Evolutionary conservation across 768 basidiomycete genomes (phyloP).

Genomic region (Pisolithus orientalis): DNA sequence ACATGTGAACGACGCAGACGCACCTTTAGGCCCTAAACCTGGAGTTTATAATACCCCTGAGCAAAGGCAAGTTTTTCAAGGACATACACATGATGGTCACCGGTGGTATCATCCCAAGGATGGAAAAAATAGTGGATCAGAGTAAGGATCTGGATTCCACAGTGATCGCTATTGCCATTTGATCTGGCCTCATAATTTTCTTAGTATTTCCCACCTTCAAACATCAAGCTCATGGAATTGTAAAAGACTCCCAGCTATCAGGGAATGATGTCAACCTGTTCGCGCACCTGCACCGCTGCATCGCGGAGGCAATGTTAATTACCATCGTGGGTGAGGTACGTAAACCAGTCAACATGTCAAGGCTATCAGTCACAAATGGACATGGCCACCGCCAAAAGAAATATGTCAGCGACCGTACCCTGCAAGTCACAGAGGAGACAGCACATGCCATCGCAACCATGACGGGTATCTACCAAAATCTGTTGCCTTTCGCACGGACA

Average conservation of each 20-base stretch:
- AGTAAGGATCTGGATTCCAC: conserved; percentile 3
- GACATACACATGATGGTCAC: conserved; percentile 2
- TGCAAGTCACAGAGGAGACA: conserved; percentile 19
- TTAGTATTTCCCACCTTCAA: conserved; percentile 22
- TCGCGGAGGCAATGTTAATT: conserved; percentile 27
- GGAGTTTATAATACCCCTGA: conserved; percentile 16
- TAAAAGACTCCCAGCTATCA: conserved; percentile 3
- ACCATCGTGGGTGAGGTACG: conserved; percentile 26
- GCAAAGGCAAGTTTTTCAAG: conserved; percentile 1
- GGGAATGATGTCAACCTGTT: conserved; percentile 17
- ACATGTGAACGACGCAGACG: neutral
- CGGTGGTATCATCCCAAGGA: conserved; percentile 16
- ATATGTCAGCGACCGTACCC: conserved; percentile 19
- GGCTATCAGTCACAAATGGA: neutral
- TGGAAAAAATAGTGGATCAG: conserved; percentile 18
- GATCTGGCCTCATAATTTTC: neutral
- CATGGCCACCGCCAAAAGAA: conserved; percentile 10
- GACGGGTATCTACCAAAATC: conserved; percentile 27
- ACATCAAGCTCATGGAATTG: conserved; percentile 13
- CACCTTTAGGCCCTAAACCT: conserved; percentile 24
- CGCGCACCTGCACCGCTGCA: conserved; percentile 20
- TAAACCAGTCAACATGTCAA: no score
- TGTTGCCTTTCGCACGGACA: conserved; percentile 18
- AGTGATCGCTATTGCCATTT: no score
- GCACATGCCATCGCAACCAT: conserved; percentile 23